Evolutionary conservation across 305 asterid genomes (phyloP).

Genomic region (Fraxinus platypoda): DNA sequence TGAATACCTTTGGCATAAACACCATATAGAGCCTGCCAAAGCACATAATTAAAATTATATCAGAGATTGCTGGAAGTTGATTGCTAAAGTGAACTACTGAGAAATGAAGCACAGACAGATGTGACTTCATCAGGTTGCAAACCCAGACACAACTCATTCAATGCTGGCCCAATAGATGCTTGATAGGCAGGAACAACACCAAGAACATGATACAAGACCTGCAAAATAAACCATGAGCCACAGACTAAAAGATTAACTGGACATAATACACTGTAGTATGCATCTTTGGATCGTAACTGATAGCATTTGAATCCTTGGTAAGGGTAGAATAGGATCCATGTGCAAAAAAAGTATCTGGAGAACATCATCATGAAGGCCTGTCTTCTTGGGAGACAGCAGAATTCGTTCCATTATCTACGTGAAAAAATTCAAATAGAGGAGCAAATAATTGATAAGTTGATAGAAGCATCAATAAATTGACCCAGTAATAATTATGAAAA

Average conservation of each 20-base stretch:
- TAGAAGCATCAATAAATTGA: slow-evolving; percentile 19
- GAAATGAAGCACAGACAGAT: slow-evolving; percentile 53
- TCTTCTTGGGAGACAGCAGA: slow-evolving; percentile 81
- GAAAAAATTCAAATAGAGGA: slow-evolving; percentile 18
- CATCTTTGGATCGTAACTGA: slow-evolving; percentile 53
- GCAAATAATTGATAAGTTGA: slow-evolving; percentile 4
- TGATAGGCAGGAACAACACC: slow-evolving; percentile 93
- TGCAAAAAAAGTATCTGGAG: slow-evolving; percentile 91
- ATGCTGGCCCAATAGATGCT: slow-evolving; percentile 73
- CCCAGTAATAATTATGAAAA: not conserved
- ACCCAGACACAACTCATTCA: slow-evolving; percentile 98
- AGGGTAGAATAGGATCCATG: slow-evolving; percentile 90
- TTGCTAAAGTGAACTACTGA: slow-evolving; percentile 27
- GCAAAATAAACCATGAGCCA: slow-evolving; percentile 37
- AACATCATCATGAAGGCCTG: slow-evolving; percentile 86
- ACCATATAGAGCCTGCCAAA: slow-evolving; percentile 78
- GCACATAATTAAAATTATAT: slow-evolving; percentile 22
- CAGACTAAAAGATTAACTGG: slow-evolving; percentile 13
- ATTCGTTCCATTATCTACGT: slow-evolving; percentile 84
- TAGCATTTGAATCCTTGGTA: slow-evolving; percentile 92
- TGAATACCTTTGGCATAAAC: slow-evolving; percentile 90
- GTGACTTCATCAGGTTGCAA: slow-evolving; percentile 91
- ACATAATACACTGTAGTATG: not conserved
- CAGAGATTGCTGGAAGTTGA: slow-evolving; percentile 12
- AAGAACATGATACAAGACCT: slow-evolving; percentile 94